phyloP scores from a whole-genome alignment of 1,284 basidiomycete species.

The Spongispora temasekensis region DNA sequence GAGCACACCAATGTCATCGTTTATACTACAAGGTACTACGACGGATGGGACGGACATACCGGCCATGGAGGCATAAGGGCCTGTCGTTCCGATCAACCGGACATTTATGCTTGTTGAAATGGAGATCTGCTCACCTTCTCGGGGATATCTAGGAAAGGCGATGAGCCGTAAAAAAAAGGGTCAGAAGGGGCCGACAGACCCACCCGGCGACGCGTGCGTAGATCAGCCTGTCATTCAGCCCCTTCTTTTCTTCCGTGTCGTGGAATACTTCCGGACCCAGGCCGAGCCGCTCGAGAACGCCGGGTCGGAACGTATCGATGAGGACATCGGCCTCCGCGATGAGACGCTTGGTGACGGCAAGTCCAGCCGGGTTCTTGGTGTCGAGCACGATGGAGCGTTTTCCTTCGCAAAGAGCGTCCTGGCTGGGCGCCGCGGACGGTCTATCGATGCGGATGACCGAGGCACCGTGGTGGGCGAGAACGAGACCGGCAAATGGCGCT shows the following conservation, averaged over 20 bases:
- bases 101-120: constrained; percentile 9
- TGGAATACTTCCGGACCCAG: constrained; percentile 77
- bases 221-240: constrained; percentile 59
- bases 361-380: constrained; percentile 62
- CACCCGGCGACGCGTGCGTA: constrained; percentile 71
- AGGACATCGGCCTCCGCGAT: constrained; percentile 73
- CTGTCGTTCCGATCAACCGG: constrained; percentile 38
- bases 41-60: constrained; percentile 42
- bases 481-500: constrained; percentile 77
- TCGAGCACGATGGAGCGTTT: constrained; percentile 76
- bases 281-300: constrained; percentile 77
- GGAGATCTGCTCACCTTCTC: constrained; percentile 45
- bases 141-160: constrained; percentile 50
- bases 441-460: constrained; percentile 77
- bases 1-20: constrained; percentile 6
- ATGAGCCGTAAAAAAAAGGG: constrained; percentile 7
- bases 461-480: constrained; percentile 83
- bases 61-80: constrained; percentile 68
- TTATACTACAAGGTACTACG: background rate
- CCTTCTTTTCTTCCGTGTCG: constrained; percentile 43
- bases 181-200: constrained; percentile 23
- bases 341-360: constrained; percentile 57
- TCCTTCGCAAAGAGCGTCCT: constrained; percentile 64
- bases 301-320: constrained; percentile 84
- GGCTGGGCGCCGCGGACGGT: constrained; percentile 39